Base-by-base conservation (phyloP, 2,329 filamentous ascomycete species). In the Chalaropsis thielavioides region DNA sequence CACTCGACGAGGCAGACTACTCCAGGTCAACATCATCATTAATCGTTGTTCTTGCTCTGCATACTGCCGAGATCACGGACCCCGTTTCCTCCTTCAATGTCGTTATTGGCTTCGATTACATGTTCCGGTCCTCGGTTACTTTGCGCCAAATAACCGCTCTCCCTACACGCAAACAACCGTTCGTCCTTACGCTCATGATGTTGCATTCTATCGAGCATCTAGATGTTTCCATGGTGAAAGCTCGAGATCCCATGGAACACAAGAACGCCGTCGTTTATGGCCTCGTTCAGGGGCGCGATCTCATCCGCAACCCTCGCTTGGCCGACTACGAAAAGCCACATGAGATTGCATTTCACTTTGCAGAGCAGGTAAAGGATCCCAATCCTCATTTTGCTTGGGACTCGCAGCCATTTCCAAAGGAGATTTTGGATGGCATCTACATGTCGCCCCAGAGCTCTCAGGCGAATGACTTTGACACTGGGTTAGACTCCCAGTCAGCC, bases 191-290 rank as follows among this genome's bases (percentile, higher is more conserved):
- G 0, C 74, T 84, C 4, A 77, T 80, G 4, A 79, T 76, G 5
- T 77, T 75, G 1, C 77, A 79, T 68, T 80, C 81, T 1, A 76
- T 84, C 44, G 81, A 85, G 70, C 82, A 85, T 66, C 75, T 84
- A 51, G 78, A 79, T 65, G 72, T 79, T 61, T 74, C 77, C 17
- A 72, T 83, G 31, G 73, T 75, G 1, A 68, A 69, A 6, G 69
- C 72, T 4, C 66, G 74, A 17, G 71, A 74, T 1, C 68, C 71
- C 0, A 64, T 81, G 5, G 80, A 83, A 68, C 76, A 78, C 17
- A 80, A 78, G 66, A 80, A 77, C 62, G 74, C 76, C 1, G 72
- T 79, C 1, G 69, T 79, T 31, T 76, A 70, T 64, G 74, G 68
- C 8, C 74, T 76, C 15, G 73, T 75, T 1, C 70, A 71, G 46